Evolutionary conservation across 2,329 filamentous ascomycete species (phyloP), one percentile per base, ranked within the genome.

Genomic region (Zymoseptoria crescenta): DNA sequence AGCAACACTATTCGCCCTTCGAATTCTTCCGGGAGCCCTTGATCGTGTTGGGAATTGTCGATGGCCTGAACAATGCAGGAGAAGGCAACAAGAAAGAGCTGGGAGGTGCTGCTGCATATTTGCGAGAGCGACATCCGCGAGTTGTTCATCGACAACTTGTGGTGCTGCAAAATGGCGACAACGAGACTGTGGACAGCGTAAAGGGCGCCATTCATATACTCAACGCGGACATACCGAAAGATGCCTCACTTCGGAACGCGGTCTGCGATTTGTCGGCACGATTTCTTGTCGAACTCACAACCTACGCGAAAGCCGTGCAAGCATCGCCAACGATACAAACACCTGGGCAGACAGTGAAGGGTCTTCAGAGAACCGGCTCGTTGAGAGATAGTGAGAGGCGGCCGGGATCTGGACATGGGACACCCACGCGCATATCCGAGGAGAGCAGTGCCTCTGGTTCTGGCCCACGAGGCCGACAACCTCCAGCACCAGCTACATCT

Each of bases 1-100:
- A 96, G 71, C 79, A 90, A 50, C 83, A 89, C 20, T 77, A 96
- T 49, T 88, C 88, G 45, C 92, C 94, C 0, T 96, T 96, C 77
- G 94, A 99, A 73, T 79, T 93, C 50, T 96, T 90, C 73, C 84
- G 92, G 67, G 90, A 96, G 72, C 88, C 91, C 8, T 80, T 96
- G 56, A 84, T 88, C 55, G 81, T 97, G 27, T 83, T 99, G 62
- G 93, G 90, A 2, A 80, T 97, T 59, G 89, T 90, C 16, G 93
- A 97, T 74, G 91, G 89, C 68, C 84, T 86, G 63, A 78, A 85
- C 35, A 54, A 52, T 6, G 77, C 83, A 28, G 76, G 80, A 4
- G 72, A 88, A 41, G 80, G 85, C 49, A 55, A 56, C 28, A n/a
- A 60, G 53, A 55, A 67, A 67, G 58, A 74, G 68, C 56, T 74